Base-by-base conservation (phyloP, 1,284 basidiomycete genomes). In the Ceratobasidium sp. region DNA sequence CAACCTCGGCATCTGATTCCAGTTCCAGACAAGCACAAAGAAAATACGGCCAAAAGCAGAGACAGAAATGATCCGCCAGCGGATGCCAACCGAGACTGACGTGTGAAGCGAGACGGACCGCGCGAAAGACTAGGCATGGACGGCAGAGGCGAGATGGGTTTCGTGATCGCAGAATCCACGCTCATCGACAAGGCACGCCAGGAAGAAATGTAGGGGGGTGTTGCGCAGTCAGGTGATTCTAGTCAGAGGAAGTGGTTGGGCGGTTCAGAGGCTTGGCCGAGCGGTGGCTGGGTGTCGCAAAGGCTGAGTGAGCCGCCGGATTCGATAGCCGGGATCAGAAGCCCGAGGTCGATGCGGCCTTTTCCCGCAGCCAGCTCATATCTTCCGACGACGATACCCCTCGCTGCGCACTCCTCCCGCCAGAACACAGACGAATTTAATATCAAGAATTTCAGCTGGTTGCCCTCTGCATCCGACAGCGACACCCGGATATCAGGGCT, bases 21-120 rank as follows among this genome's bases (percentile, higher is more conserved):
- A 44, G 12, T 44, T 14, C 42, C 18, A 46, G 44, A 16, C 16
- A 46, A 46, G 44, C 44, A 18, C n/a, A n/a, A 9, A 8, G 8
- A 36, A 33, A 36, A 33, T 56, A 1, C 14, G 18, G 16, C 30
- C 54, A 30, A 33, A 56, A n/a, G 14, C 30, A 33, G 28, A 30
- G 16, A 2, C 18, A 18, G 14, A 56, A 23, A 28, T 9, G 54
- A 56, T 56, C 25, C 30, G 53, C 18, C 14, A 14, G 23, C 1
- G 2, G 54, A 14, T 14, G 30, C 54, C 6, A 33, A 56, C 30
- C 5, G 54, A 56, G 28, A 18, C 54, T 18, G 33, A 36, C 28
- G 12, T 36, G 16, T 12, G 54, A 56, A 56, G 54, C 54, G 54
- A 56, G 54, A 56, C 51, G 18, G 51, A 53, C 14, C 54, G 54